Evolutionary conservation across 2,329 filamentous ascomycete species (phyloP).

Genomic region (Neofusicoccum laricinum): DNA sequence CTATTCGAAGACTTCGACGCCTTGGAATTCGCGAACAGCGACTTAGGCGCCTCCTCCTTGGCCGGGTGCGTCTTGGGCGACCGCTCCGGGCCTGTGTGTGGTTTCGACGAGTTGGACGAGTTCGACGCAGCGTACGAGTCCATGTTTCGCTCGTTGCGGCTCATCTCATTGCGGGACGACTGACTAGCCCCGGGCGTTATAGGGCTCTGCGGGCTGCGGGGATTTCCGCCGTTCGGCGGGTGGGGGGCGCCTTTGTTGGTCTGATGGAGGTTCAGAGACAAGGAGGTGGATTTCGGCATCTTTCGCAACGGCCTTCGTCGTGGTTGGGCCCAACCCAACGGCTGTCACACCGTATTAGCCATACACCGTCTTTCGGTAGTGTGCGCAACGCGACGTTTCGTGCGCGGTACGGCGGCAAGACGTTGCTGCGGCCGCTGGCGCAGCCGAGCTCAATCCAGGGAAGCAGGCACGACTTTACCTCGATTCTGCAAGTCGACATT

Average conservation of each 20-base stretch:
- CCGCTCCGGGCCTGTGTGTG: neutral
- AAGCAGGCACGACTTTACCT: conserved; percentile 10
- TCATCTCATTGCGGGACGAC: conserved; percentile 15
- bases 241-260: conserved; percentile 24
- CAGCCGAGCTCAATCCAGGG: neutral
- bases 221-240: conserved; percentile 25
- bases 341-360: conserved; percentile 16
- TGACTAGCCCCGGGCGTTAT: conserved; percentile 20
- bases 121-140: conserved; percentile 1
- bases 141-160: conserved; percentile 7
- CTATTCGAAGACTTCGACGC: conserved; percentile 47
- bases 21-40: conserved; percentile 49
- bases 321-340: conserved; percentile 20
- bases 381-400: conserved; percentile 5
- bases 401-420: neutral
- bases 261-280: conserved; percentile 34
- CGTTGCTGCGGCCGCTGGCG: neutral
- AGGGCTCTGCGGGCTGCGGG: conserved; percentile 31
- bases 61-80: conserved; percentile 28
- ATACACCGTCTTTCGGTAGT: conserved; percentile 7
- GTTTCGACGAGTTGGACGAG: neutral
- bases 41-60: conserved; percentile 36
- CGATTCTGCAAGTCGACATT: conserved; percentile 16
- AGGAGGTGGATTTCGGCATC: conserved; percentile 38
- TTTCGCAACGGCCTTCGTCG: conserved; percentile 31